These are phyloP conservation scores for Phytophthora sp. DNA, from an alignment of 352 stramenopile species.

Conservation along the genomic window DNA sequence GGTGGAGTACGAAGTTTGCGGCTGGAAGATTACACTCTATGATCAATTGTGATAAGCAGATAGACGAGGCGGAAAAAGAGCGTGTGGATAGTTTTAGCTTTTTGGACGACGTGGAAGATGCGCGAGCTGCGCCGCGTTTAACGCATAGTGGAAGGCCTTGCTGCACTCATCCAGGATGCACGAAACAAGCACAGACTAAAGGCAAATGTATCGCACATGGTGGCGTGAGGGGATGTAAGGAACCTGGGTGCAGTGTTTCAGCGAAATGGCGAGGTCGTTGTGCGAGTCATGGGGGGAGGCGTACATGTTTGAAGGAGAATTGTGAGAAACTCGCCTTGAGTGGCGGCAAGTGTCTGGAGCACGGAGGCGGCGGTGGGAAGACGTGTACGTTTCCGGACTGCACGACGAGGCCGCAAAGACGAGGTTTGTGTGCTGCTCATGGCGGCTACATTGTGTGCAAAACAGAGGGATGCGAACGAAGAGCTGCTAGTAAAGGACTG, in stretches of 20 bases:
- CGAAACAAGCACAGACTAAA: slow-evolving; percentile 29
- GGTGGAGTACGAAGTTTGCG: slow-evolving; percentile 14
- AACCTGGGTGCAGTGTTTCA: slow-evolving; percentile 12
- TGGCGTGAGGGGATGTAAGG: slow-evolving; percentile 18
- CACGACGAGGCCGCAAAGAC: slow-evolving; percentile 14
- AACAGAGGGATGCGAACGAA: slow-evolving; percentile 18
- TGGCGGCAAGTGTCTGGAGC: slow-evolving; percentile 21
- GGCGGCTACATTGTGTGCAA: slow-evolving; percentile 25
- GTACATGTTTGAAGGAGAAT: slow-evolving; percentile 12
- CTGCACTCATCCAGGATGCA: slow-evolving; percentile 28
- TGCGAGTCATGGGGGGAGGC: slow-evolving; percentile 22
- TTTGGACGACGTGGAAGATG: not conserved
- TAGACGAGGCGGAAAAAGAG: slow-evolving; percentile 1
- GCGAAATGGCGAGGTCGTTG: slow-evolving; percentile 20
- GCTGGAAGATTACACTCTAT: slow-evolving; percentile 30
- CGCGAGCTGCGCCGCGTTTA: not conserved
- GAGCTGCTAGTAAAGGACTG: slow-evolving; percentile 23
- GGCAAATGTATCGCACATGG: slow-evolving; percentile 35
- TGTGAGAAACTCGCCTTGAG: slow-evolving; percentile 23
- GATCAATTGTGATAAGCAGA: slow-evolving; percentile 15
- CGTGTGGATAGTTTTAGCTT: slow-evolving; percentile 1
- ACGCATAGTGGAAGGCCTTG: slow-evolving; percentile 2
- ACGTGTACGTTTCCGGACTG: slow-evolving; percentile 22
- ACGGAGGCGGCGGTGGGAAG: slow-evolving; percentile 23
- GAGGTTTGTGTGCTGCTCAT: slow-evolving; percentile 30